phyloP scores from a whole-genome alignment of 192 early-diverging fungal genomes.

The Jimgerdemannia flammicorona region DNA sequence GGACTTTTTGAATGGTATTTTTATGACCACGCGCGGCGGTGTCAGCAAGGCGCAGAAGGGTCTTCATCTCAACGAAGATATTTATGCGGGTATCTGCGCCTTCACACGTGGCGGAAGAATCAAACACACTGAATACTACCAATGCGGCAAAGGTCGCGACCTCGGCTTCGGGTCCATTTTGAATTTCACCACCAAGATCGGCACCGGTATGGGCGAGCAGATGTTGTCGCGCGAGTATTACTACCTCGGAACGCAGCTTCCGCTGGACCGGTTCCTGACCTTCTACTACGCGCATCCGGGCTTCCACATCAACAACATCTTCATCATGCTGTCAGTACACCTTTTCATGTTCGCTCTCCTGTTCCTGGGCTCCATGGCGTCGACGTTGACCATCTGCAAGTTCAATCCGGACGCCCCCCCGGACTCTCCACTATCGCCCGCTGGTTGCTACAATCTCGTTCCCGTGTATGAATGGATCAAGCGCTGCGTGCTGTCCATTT shows the following conservation, averaged over 20 bases:
- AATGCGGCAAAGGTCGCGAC: constrained; percentile 92
- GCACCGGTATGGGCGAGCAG: constrained; percentile 94
- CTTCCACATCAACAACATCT: constrained; percentile 89
- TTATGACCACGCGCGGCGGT: constrained; percentile 86
- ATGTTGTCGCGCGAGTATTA: constrained; percentile 92
- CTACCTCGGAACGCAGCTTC: constrained; percentile 80
- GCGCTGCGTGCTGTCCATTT: constrained; percentile 73
- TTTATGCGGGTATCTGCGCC: constrained; percentile 89
- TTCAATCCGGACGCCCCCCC: constrained; percentile 45
- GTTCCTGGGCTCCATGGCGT: constrained; percentile 66
- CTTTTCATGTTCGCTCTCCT: constrained; percentile 79
- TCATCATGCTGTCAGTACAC: constrained; percentile 80
- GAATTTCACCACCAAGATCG: constrained; percentile 87
- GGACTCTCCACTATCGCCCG: constrained; percentile 32
- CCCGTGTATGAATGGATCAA: constrained; percentile 78
- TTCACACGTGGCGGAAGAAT: constrained; percentile 82
- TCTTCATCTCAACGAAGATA: constrained; percentile 90
- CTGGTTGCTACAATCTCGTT: constrained; percentile 65
- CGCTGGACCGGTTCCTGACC: constrained; percentile 82
- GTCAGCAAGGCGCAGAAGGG: constrained; percentile 90
- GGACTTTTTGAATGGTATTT: constrained; percentile 85
- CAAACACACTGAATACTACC: constrained; percentile 89
- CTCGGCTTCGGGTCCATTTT: constrained; percentile 86
- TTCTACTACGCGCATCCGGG: constrained; percentile 90
- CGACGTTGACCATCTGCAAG: constrained; percentile 54